Base-by-base conservation (phyloP, 1,284 basidiomycete species). In the Agroathelia rolfsii region DNA sequence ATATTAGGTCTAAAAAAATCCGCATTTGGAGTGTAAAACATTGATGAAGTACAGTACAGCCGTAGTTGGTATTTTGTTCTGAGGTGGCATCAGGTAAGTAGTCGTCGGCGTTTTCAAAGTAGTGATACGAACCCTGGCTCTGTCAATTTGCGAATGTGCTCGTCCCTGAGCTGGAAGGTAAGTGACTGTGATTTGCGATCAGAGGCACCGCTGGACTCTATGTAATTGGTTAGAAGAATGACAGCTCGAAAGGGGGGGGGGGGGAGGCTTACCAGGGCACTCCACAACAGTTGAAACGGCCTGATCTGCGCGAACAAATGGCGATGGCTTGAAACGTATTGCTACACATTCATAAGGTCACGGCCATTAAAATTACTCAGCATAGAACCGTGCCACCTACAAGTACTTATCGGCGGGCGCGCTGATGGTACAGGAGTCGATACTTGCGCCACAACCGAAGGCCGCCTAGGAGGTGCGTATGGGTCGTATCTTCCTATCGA, bases 31-130 rank as follows among this genome's bases (percentile, higher is more conserved):
- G 66, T 59, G 50, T 84, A 89, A 56, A 83, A 86, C n/a, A 76
- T 67, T 21, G 86, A 89, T 1, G 88, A 92, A 0, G 93, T 92
- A 61, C 89, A 94, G 58, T 90, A 95, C 6, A 96, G 59, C 14
- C 92, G 81, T 17, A 96, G 64, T 53, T 89, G 85, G 51, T 79
- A 81, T 45, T 70, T 77, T 11, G 72, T 55, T 21, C 83, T 87
- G 38, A 4, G 17, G 4, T 27, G 16, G 30, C 27, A 42, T 32
- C 33, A 44, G 35, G 43, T 41, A 28, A 18, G 34, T n/a, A n/a
- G n/a, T n/a, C n/a, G n/a, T n/a, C n/a, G n/a, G n/a, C n/a, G n/a
- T n/a, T n/a, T n/a, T 19, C 13, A 36, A 22, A 16, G 38, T 11
- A 32, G 26, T 7, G 10, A 30, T 11, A 40, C 19, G 34, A 33